phyloP scores from a whole-genome alignment of 768 basidiomycete genomes.

The Trametes villosa region DNA sequence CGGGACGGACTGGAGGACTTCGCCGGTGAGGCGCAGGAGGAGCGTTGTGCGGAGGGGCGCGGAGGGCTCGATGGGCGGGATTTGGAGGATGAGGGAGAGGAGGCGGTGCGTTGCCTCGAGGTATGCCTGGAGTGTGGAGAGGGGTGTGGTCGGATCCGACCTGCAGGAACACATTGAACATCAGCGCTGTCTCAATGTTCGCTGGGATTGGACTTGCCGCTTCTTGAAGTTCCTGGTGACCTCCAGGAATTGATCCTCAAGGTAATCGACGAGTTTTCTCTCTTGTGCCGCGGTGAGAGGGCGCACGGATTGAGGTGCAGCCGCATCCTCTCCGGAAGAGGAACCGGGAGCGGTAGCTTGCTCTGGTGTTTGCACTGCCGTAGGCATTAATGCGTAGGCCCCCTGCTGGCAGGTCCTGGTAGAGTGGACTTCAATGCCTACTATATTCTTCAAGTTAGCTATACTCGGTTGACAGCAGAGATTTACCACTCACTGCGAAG shows the following conservation, averaged over 20 bases:
- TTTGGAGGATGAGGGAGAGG: constrained; percentile 67
- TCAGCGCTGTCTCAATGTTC: background rate
- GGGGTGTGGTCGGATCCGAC: constrained; percentile 50
- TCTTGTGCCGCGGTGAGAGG: constrained; percentile 50
- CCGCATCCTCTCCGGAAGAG: background rate
- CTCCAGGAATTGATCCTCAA: constrained; percentile 68
- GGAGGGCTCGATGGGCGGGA: constrained; percentile 75
- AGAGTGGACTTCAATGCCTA: no score
- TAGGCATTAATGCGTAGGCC: no score
- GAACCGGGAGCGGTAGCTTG: no score
- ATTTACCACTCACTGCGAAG: no score
- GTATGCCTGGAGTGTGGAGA: constrained; percentile 63
- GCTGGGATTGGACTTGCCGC: constrained; percentile 47
- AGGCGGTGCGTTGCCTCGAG: constrained; percentile 60
- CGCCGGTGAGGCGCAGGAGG: constrained; percentile 74
- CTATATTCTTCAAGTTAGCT: no score
- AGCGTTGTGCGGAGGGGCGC: constrained; percentile 66
- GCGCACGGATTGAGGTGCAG: background rate
- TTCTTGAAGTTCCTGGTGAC: constrained; percentile 75
- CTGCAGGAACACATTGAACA: constrained; percentile 30
- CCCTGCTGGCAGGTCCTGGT: no score
- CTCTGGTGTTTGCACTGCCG: no score
- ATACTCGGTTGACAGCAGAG: no score
- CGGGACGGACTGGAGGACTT: constrained; percentile 60
- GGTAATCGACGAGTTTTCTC: constrained; percentile 60